Percentiles rank a stretch among this genome's conserved stretches.
phyloP scores from a whole-genome alignment of 2,329 filamentous ascomycete species.

The Colletotrichum acutatum region DNA sequence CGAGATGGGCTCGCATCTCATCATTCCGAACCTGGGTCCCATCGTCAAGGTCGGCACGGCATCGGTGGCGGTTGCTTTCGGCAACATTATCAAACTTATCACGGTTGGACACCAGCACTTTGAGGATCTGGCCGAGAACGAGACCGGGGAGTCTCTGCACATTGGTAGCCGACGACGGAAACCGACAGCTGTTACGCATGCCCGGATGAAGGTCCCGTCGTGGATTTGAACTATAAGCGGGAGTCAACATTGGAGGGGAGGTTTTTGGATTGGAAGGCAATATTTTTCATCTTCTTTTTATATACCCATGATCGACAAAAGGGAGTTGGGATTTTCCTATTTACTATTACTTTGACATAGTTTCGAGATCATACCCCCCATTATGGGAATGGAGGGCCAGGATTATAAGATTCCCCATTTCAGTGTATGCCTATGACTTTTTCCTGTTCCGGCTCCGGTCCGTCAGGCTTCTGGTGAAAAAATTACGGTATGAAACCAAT shows the following conservation, averaged over 20 bases:
- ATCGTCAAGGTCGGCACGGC: constrained; percentile 70
- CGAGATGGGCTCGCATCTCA: constrained; percentile 63
- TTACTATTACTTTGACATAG: not conserved
- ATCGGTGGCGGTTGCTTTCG: constrained; percentile 77
- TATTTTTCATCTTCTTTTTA: constrained; percentile 4
- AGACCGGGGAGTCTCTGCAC: constrained; percentile 46
- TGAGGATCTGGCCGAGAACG: constrained; percentile 51
- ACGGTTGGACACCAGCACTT: constrained; percentile 74
- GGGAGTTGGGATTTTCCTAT: constrained; percentile 25
- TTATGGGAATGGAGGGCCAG: not conserved
- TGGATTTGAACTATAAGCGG: constrained; percentile 18
- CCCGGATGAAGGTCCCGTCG: constrained; percentile 28
- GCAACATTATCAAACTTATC: constrained; percentile 78
- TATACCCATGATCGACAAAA: constrained; percentile 31
- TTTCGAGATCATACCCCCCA: not conserved
- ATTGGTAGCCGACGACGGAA: constrained; percentile 53
- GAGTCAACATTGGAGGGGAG: not conserved
- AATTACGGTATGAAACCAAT: not conserved
- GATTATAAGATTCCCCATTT: not conserved
- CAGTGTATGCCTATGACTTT: not conserved
- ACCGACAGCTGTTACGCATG: constrained; percentile 34
- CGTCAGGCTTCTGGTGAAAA: not conserved
- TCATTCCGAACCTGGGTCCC: constrained; percentile 74
- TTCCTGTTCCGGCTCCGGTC: not conserved
- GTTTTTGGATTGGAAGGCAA: not conserved